These are phyloP conservation scores for Cyclotella cryptica DNA, from an alignment of 108 stramenopile species.

Conservation along the genomic window DNA sequence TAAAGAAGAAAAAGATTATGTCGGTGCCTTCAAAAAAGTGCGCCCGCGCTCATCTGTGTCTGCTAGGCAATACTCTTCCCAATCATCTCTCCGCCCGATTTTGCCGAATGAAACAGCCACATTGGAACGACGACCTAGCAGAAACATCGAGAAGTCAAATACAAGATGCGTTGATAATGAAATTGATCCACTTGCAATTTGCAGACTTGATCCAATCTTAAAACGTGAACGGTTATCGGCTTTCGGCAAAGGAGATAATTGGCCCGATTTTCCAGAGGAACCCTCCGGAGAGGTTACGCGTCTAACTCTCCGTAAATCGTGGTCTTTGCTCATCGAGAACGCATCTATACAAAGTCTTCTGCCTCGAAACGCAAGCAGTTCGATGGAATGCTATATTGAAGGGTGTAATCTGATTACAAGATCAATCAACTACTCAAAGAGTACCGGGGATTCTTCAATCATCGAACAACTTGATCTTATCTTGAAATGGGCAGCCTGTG, in stretches of 20 bases:
- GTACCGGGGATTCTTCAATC: conserved; percentile 43
- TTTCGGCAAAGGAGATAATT: conserved; percentile 46
- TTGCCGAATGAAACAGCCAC: too few species aligned
- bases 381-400: conserved; percentile 75
- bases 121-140: too few species aligned
- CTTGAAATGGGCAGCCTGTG: conserved; percentile 76
- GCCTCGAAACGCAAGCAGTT: conserved; percentile 69
- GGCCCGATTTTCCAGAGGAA: conserved; percentile 91
- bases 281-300: conserved; percentile 51
- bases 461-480: conserved; percentile 80
- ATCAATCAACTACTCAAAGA: conserved; percentile 65
- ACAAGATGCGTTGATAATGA: conserved; percentile 4
- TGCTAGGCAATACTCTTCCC: too few species aligned
- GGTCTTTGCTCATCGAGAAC: conserved; percentile 60
- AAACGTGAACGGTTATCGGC: conserved; percentile 34
- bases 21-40: conserved; percentile 26
- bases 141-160: neutral
- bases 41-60: conserved; percentile 16
- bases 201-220: conserved; percentile 29
- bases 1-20: conserved; percentile 24
- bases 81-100: neutral
- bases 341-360: conserved; percentile 62
- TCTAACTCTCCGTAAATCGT: conserved; percentile 66
- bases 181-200: conserved; percentile 36
- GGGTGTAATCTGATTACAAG: conserved; percentile 70